Percentiles rank a stretch among this genome's conserved stretches.
Evolutionary conservation across 129 eudicot genomes (phyloP).

Genomic region (Smallanthus sonchifolius): DNA sequence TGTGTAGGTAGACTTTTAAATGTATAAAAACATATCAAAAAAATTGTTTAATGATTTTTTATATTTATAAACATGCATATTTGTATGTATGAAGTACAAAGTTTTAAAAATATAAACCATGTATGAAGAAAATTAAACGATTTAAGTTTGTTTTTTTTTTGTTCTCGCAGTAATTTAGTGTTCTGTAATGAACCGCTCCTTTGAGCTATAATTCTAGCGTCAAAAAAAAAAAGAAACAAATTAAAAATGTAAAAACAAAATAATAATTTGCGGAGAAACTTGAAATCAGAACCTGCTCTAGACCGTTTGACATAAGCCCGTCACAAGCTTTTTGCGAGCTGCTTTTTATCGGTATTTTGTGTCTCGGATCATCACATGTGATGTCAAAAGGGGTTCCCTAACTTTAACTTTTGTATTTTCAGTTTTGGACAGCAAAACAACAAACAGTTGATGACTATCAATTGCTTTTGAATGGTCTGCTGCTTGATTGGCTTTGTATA

Average conservation of each 20-base stretch:
- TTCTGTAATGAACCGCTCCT: no score
- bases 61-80: no score
- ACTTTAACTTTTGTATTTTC: slow-evolving; percentile 14
- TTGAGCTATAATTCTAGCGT: no score
- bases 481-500: slow-evolving; percentile 10
- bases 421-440: slow-evolving; percentile 10
- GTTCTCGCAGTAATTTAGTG: no score
- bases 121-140: no score
- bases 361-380: slow-evolving; percentile 22
- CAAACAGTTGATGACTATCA: slow-evolving; percentile 8
- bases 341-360: background rate
- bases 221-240: background rate
- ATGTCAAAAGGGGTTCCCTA: slow-evolving; percentile 23
- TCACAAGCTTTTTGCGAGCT: background rate
- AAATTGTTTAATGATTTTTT: no score
- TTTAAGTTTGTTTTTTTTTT: no score
- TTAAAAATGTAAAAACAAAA: background rate
- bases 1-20: no score
- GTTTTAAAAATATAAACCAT: no score
- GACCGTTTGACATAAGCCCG: background rate
- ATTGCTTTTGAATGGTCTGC: slow-evolving; percentile 24
- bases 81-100: no score
- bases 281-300: background rate
- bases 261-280: no score
- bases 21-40: no score